Base-by-base conservation (phyloP, 768 basidiomycete species). In the Kondoa subrosea region DNA sequence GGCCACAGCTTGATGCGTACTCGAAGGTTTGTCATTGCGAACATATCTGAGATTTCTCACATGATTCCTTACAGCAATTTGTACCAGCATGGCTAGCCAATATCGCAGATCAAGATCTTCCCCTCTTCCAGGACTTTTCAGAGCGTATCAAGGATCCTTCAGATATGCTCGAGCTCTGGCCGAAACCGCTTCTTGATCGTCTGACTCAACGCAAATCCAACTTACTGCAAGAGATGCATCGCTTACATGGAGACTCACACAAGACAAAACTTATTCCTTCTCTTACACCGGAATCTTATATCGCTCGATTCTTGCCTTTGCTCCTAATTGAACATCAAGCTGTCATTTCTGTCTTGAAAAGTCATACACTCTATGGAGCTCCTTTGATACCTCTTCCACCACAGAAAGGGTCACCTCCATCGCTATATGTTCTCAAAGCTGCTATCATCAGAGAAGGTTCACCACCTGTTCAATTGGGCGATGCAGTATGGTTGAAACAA, bases 31-130 rank as follows among this genome's bases (percentile, higher is more conserved):
- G n/a, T n/a, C n/a, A n/a, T n/a, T n/a, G n/a, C n/a, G n/a, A n/a
- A n/a, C n/a, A n/a, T n/a, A n/a, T 76, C 72, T 4, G 79, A 50
- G 40, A 50, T 8, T 21, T 8, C 40, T 50, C 8, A 8, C 21
- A 8, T 50, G 40, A 21, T 8, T 21, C 40, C 40, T 50, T 50
- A 50, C 40, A 50, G 12, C 8, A 50, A 50, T 50, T 50, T 21
- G 21, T 50, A 8, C 40, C 40, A 8, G 40, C 12, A 50, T 50
- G 40, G 40, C 40, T 50, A 8, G 40, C 40, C 40, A 50, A 50
- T 50, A 8, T 50, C 8, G 40, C 40, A 8, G 12, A 8, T 21
- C 12, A 50, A 50, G 40, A 50, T 50, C 21, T 50, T 8, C 40
- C 40, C 8, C 12, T 50, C 40, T 8, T 50, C 40, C 12, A 8